These are phyloP conservation scores for Rugonectria rugulosa DNA, from an alignment of 2,329 filamentous ascomycete genomes.

Conservation along the genomic window DNA sequence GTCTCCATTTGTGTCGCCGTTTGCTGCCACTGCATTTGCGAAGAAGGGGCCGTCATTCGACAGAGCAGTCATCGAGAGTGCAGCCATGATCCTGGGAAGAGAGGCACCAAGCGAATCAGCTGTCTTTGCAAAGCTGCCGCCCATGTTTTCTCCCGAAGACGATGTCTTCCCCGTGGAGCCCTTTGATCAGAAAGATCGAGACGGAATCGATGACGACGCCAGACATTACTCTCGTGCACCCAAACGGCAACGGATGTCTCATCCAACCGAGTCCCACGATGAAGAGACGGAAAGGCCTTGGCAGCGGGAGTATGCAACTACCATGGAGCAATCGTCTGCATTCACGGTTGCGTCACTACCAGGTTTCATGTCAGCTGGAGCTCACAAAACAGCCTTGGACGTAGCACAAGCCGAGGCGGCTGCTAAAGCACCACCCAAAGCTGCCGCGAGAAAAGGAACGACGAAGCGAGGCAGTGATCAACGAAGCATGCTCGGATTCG, in stretches of 20 bases:
- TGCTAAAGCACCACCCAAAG: slow-evolving; percentile 27
- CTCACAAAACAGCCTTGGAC: slow-evolving; percentile 56
- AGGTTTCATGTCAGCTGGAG: slow-evolving; percentile 69
- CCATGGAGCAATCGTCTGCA: slow-evolving; percentile 64
- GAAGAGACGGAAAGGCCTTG: slow-evolving; percentile 43
- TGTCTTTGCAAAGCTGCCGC: slow-evolving; percentile 61
- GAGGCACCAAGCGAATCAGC: slow-evolving; percentile 62
- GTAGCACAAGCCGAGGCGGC: slow-evolving; percentile 30
- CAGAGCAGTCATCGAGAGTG: slow-evolving; percentile 65
- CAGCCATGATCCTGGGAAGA: slow-evolving; percentile 76
- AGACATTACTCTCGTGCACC: slow-evolving; percentile 32
- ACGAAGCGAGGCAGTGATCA: slow-evolving; percentile 49
- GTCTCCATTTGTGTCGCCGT: slow-evolving; percentile 74
- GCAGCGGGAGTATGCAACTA: slow-evolving; percentile 61
- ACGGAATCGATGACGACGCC: slow-evolving; percentile 27
- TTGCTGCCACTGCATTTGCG: slow-evolving; percentile 51
- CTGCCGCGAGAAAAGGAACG: slow-evolving; percentile 36
- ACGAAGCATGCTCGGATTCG: slow-evolving; percentile 52
- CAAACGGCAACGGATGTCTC: slow-evolving; percentile 41
- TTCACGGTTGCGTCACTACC: slow-evolving; percentile 67
- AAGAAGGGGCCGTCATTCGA: slow-evolving; percentile 75
- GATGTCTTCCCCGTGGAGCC: slow-evolving; percentile 73
- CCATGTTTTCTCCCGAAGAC: slow-evolving; percentile 69
- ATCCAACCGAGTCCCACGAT: slow-evolving; percentile 24
- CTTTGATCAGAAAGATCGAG: slow-evolving; percentile 46